These are phyloP conservation scores for Clarkia xantiana DNA, from an alignment of 345 rosid species.

Conservation along the genomic window DNA sequence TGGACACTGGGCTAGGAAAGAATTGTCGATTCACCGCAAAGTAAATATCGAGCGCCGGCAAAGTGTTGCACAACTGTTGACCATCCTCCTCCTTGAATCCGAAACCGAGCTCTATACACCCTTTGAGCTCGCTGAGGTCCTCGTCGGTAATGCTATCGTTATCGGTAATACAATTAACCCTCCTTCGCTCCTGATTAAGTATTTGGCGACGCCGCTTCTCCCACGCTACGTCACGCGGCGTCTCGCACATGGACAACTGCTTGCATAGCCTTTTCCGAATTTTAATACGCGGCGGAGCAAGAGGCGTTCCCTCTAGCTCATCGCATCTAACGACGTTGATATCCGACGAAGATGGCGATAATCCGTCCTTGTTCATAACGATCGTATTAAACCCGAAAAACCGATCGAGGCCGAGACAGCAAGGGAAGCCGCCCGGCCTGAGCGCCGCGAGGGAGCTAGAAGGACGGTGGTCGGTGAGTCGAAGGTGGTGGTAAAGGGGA, in stretches of 20 bases:
- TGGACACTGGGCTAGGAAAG: constrained; percentile 25
- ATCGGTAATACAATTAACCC: neutral
- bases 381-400: too few species aligned
- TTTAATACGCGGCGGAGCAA: constrained; percentile 12
- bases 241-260: constrained; percentile 39
- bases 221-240: constrained; percentile 32
- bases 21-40: constrained; percentile 34
- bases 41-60: constrained; percentile 36
- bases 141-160: constrained; percentile 18
- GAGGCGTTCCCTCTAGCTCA: constrained; percentile 20
- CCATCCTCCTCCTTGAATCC: constrained; percentile 35
- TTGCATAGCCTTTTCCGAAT: constrained; percentile 24
- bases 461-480: too few species aligned
- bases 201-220: constrained; percentile 29
- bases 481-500: too few species aligned
- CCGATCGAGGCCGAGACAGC: too few species aligned
- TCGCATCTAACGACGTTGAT: neutral
- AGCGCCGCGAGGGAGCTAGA: too few species aligned
- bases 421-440: too few species aligned
- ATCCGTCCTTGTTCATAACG: too few species aligned
- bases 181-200: constrained; percentile 12
- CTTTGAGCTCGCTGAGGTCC: constrained; percentile 30
- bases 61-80: constrained; percentile 23
- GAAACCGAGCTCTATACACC: constrained; percentile 35
- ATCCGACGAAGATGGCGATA: too few species aligned